Percentiles rank a stretch among this genome's conserved stretches.
Evolutionary conservation across 768 basidiomycete species (phyloP).

Genomic region (Trametes cingulata): DNA sequence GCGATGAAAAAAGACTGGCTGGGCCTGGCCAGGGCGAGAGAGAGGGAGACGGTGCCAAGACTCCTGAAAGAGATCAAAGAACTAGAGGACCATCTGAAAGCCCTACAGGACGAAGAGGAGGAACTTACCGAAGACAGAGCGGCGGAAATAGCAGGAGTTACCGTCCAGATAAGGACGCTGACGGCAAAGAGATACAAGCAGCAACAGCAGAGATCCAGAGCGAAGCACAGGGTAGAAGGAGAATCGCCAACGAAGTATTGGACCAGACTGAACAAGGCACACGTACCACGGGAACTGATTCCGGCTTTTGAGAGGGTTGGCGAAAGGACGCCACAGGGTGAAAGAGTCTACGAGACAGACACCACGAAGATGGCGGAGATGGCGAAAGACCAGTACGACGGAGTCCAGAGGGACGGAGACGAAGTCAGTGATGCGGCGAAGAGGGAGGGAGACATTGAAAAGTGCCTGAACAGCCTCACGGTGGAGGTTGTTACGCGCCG

Average conservation of each 20-base stretch:
- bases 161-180: background rate
- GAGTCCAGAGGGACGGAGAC: background rate
- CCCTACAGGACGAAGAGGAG: too few relatives aligned
- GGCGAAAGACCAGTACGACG: background rate
- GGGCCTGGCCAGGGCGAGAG: background rate
- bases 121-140: background rate
- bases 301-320: background rate
- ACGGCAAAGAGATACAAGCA: background rate
- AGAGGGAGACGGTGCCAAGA: background rate
- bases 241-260: conserved; percentile 10
- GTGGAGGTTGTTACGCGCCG: too few relatives aligned
- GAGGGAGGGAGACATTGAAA: background rate
- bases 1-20: background rate
- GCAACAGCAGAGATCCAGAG: background rate
- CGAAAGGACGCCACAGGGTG: background rate
- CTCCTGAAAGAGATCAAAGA: background rate
- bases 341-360: background rate
- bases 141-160: background rate
- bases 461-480: background rate
- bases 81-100: background rate
- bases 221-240: background rate
- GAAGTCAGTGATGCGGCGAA: too few relatives aligned
- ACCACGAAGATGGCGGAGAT: background rate
- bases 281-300: background rate
- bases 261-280: background rate